Percentiles rank a stretch among this genome's conserved stretches.
Evolutionary conservation across 2,329 filamentous ascomycete species (phyloP).

Genomic region (Nigrograna mackinnonii): DNA sequence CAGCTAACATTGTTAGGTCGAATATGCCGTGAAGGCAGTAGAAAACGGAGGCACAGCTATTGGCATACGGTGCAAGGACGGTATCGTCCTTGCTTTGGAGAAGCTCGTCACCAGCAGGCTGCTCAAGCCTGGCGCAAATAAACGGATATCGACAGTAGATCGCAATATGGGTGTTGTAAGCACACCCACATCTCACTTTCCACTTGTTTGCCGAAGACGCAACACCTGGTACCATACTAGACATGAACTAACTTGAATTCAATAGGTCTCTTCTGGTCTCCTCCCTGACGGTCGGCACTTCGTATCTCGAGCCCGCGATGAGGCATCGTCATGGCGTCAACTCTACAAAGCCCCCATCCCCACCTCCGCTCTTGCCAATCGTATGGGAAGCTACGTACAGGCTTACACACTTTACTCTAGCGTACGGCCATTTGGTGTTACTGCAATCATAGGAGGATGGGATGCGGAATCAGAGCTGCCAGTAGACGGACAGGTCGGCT

Average conservation of each 20-base stretch:
- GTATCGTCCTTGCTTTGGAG: constrained; percentile 93
- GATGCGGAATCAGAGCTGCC: constrained; percentile 84
- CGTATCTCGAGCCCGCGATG: constrained; percentile 89
- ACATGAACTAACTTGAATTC: not conserved
- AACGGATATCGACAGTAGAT: constrained; percentile 94
- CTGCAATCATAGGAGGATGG: constrained; percentile 90
- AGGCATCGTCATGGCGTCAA: constrained; percentile 87
- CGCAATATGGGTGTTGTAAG: constrained; percentile 90
- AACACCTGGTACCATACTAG: too few relatives aligned
- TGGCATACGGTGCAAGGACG: constrained; percentile 96
- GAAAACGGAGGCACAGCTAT: constrained; percentile 97
- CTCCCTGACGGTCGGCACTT: constrained; percentile 96
- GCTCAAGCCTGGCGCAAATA: constrained; percentile 92
- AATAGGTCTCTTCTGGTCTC: constrained; percentile 90
- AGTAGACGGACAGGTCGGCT: constrained; percentile 89
- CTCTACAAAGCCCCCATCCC: constrained; percentile 95
- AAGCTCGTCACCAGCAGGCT: constrained; percentile 97
- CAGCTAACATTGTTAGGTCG: constrained; percentile 56
- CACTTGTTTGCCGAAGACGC: too few relatives aligned
- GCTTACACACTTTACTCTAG: constrained; percentile 97
- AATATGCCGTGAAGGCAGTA: constrained; percentile 98
- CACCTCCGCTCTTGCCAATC: constrained; percentile 81
- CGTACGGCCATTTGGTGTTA: constrained; percentile 95
- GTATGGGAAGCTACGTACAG: constrained; percentile 95
- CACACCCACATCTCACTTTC: constrained; percentile 12